A percentile compares a stretch with the other conserved stretches of the same genome.
These are phyloP conservation scores for Trypanosoma theileri DNA, from an alignment of 208 protist species.

Conservation along the genomic window DNA sequence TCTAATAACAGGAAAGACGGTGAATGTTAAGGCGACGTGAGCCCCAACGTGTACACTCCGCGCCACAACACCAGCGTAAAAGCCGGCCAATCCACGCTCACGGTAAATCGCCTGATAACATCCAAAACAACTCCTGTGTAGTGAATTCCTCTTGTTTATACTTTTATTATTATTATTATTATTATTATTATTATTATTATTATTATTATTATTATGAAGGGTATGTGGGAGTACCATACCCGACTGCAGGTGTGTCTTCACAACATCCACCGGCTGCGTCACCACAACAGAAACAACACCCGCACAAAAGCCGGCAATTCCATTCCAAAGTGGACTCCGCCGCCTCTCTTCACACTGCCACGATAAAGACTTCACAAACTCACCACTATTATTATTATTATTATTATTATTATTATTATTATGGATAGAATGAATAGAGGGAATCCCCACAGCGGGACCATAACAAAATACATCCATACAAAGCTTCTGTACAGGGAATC, in stretches of 20 bases:
- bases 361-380: neutral
- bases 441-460: neutral
- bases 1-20: constrained; percentile 6
- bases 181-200: neutral
- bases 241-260: constrained; percentile 34
- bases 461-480: constrained; percentile 19
- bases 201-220: neutral
- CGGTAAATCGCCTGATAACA: constrained; percentile 5
- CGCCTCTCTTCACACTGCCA: neutral
- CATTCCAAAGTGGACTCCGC: constrained; percentile 26
- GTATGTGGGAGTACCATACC: neutral
- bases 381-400: neutral
- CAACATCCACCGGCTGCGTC: constrained; percentile 33
- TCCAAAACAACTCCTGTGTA: neutral
- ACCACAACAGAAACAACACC: constrained; percentile 27
- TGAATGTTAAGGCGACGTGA: constrained; percentile 19
- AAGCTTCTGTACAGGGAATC: constrained; percentile 27
- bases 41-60: constrained; percentile 18
- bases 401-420: neutral
- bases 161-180: neutral
- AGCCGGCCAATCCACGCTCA: constrained; percentile 7
- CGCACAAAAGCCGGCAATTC: constrained; percentile 23
- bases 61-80: constrained; percentile 17
- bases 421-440: neutral
- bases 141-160: neutral